phyloP scores from a whole-genome alignment of 2,329 filamentous ascomycete species.

The Aspergillus sojae region DNA sequence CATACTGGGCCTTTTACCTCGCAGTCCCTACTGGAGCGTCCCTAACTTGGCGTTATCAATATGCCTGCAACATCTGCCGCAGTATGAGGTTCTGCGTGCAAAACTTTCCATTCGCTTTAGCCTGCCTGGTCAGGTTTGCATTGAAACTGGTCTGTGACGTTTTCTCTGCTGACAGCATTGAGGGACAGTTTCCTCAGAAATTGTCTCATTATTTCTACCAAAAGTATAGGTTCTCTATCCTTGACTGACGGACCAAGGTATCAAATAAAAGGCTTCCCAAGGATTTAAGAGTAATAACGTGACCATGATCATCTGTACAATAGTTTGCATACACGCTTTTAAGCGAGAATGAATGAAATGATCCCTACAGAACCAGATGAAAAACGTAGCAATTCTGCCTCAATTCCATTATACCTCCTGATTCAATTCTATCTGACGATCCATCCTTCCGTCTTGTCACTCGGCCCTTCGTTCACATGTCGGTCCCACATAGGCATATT shows the following conservation, averaged over 20 bases:
- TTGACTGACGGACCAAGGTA: neutral
- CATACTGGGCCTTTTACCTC: neutral
- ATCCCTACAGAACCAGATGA: neutral
- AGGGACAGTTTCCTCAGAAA: neutral
- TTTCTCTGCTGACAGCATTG: neutral
- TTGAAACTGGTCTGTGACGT: neutral
- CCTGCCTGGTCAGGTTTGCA: neutral
- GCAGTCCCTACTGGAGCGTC: neutral
- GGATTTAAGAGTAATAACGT: neutral
- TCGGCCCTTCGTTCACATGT: neutral
- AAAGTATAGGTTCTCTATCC: neutral
- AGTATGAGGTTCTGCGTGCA: slow-evolving; percentile 4
- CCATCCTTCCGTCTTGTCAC: neutral
- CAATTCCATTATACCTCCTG: neutral
- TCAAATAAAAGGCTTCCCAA: neutral
- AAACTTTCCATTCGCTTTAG: neutral
- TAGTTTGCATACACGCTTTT: neutral
- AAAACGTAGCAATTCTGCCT: neutral
- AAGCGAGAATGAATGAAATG: neutral
- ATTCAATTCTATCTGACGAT: no score
- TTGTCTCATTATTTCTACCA: slow-evolving; percentile 1
- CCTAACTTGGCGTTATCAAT: neutral
- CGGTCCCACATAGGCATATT: neutral
- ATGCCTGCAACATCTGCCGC: neutral
- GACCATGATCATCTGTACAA: neutral